Evolutionary conservation across 176 grass and related monocot genomes (phyloP).

Genomic region (Carex parvula): DNA sequence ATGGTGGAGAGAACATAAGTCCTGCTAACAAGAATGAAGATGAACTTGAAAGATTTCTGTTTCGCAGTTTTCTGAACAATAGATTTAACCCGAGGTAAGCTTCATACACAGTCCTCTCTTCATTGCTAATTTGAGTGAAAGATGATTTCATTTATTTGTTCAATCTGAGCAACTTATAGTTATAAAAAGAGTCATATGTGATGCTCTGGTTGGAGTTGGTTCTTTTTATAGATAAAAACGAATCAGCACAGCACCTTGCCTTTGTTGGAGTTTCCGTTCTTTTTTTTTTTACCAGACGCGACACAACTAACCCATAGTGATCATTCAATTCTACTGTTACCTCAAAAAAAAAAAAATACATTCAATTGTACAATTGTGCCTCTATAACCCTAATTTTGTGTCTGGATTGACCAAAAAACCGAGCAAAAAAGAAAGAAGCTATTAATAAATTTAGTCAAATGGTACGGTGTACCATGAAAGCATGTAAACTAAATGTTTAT

Average conservation of each 20-base stretch:
- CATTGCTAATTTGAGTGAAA: not conserved
- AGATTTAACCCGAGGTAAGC: constrained; percentile 41
- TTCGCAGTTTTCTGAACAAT: constrained; percentile 30
- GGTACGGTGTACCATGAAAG: not conserved
- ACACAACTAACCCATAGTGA: not conserved
- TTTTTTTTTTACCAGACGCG: not conserved
- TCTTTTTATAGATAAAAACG: not conserved
- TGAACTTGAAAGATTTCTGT: constrained; percentile 27
- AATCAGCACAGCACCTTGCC: too few relatives aligned
- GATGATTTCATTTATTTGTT: not conserved
- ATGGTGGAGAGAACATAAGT: not conserved
- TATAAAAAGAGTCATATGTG: not conserved
- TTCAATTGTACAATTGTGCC: constrained; percentile 8
- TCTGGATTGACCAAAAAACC: not conserved
- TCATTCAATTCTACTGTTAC: not conserved
- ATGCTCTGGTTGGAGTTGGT: not conserved
- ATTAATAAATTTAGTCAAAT: not conserved
- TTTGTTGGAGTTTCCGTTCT: not conserved
- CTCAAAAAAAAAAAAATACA: not conserved
- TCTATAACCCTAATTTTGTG: not conserved
- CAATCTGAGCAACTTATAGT: not conserved
- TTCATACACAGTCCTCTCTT: not conserved
- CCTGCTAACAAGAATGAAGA: not conserved
- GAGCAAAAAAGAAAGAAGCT: not conserved
- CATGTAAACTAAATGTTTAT: not conserved